Base-by-base conservation (phyloP, 2,329 filamentous ascomycete species). In the Exophiala bonariae region DNA sequence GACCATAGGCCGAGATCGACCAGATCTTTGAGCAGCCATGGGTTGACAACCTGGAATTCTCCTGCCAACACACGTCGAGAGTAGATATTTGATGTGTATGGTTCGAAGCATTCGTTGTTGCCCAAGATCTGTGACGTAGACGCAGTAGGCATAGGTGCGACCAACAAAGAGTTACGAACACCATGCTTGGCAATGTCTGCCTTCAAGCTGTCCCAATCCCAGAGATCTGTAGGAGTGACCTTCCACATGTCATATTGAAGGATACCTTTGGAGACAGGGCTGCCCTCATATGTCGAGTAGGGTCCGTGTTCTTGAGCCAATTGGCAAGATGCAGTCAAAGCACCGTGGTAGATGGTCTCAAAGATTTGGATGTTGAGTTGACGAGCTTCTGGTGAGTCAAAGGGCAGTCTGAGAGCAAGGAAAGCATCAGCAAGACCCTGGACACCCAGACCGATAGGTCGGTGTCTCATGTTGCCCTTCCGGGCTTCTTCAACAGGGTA, bases 31-130 rank as follows among this genome's bases (percentile, higher is more conserved):
- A 99, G 83, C 55, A 99, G 75, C 93, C 93, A 99, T 42, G 93
- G 93, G 78, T 99, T 99, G 69, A 99, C 93, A 44, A 99, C 89
- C 75, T 99, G 93, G 83, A 99, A 99, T 71, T 99, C 93, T 62
- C 93, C 93, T 59, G 93, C 93, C 61, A 99, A 79, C 47, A 99
- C 93, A 79, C 93, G 92, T 56, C 93, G 92, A 61, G 92, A 95
- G 79, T 99, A 99, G 70, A 99, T 99, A 80, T 99, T 99, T 61
- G 92, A 97, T 3, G 93, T 99, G 77, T 99, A 99, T 32, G 93
- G 93, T 79, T 99, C 93, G 68, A 99, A 99, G 79, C 93, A 99
- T 75, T 99, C 93, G 69, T 99, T 99, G 81, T 96, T 95, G 63
- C 93, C 93, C 61, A 99, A 79, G 66, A 99, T 99, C 76, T 99